A percentile compares a stretch with the other conserved stretches of the same genome.
These are phyloP conservation scores for Ammopiptanthus mongolicus DNA, from an alignment of 306 rosid species.

Conservation along the genomic window DNA sequence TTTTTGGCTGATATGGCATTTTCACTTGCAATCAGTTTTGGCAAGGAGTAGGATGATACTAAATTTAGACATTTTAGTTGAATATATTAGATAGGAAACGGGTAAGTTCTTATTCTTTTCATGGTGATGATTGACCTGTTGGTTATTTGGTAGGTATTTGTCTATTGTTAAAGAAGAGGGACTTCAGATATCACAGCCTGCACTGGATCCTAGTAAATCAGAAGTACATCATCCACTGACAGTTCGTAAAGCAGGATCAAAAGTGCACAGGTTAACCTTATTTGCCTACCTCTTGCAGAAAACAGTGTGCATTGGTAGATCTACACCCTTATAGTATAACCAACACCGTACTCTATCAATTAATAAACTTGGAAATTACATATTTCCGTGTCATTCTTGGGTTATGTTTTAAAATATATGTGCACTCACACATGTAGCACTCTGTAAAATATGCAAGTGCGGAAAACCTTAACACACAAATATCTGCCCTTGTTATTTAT, in stretches of 20 bases:
- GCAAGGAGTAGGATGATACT: background rate
- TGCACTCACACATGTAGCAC: background rate
- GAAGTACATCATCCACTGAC: slow-evolving; percentile 84
- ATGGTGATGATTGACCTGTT: slow-evolving; percentile 3
- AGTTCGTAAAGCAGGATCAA: slow-evolving; percentile 52
- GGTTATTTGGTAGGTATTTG: slow-evolving; percentile 56
- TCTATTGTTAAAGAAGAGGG: slow-evolving; percentile 76
- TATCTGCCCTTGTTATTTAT: no score
- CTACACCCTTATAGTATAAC: background rate
- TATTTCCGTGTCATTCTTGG: slow-evolving; percentile 1
- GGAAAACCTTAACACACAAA: no score
- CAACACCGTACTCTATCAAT: background rate
- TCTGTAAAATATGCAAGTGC: background rate
- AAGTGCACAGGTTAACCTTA: slow-evolving; percentile 72
- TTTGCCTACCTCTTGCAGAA: slow-evolving; percentile 14
- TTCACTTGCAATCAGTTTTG: background rate
- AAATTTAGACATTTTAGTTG: slow-evolving; percentile 1
- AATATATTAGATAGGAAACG: background rate
- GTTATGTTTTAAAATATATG: slow-evolving; percentile 2
- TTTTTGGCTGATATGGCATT: background rate
- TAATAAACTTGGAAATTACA: background rate
- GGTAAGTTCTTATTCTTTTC: background rate
- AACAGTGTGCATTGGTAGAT: background rate
- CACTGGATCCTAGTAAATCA: slow-evolving; percentile 78
- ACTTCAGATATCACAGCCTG: slow-evolving; percentile 97